These are phyloP conservation scores for Pascua guehoae DNA, from an alignment of 1,284 basidiomycete species.

Conservation along the genomic window DNA sequence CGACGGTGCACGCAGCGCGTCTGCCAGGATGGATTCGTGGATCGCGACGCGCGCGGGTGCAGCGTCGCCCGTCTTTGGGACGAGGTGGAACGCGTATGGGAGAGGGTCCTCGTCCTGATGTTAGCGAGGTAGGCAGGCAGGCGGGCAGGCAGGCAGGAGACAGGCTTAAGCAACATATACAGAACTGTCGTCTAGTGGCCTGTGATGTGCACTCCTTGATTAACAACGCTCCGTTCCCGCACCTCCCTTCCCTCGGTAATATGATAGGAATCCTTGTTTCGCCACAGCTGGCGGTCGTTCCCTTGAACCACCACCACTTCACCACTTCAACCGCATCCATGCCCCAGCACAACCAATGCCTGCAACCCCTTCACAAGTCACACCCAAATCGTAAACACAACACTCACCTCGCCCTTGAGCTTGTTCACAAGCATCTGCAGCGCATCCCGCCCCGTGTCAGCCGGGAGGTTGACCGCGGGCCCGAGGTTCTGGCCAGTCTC, in stretches of 20 bases:
- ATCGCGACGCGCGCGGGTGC: slow-evolving; percentile 65
- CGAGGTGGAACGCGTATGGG: slow-evolving; percentile 82
- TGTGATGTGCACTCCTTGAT: too few relatives aligned
- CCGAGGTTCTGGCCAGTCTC: slow-evolving; percentile 75
- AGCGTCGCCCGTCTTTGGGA: slow-evolving; percentile 42
- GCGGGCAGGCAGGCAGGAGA: not conserved
- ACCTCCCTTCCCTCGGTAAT: too few relatives aligned
- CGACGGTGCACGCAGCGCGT: slow-evolving; percentile 63
- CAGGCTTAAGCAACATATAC: not conserved
- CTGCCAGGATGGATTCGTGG: slow-evolving; percentile 72
- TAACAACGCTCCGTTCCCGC: too few relatives aligned
- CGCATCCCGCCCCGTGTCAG: slow-evolving; percentile 77
- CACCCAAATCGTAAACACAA: not conserved
- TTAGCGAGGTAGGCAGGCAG: slow-evolving; percentile 2
- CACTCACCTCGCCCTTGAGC: slow-evolving; percentile 64
- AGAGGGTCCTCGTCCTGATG: slow-evolving; percentile 75
- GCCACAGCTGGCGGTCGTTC: not conserved
- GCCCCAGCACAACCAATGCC: not conserved
- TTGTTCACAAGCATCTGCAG: slow-evolving; percentile 83
- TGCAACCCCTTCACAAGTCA: not conserved
- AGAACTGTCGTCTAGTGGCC: too few relatives aligned
- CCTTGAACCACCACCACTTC: not conserved
- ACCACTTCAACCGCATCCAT: too few relatives aligned
- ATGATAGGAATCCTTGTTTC: not conserved
- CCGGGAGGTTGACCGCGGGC: slow-evolving; percentile 80